A percentile compares a stretch with the other conserved stretches of the same genome.
Evolutionary conservation across 306 rosid genomes (phyloP).

Genomic region (Betula pendula): DNA sequence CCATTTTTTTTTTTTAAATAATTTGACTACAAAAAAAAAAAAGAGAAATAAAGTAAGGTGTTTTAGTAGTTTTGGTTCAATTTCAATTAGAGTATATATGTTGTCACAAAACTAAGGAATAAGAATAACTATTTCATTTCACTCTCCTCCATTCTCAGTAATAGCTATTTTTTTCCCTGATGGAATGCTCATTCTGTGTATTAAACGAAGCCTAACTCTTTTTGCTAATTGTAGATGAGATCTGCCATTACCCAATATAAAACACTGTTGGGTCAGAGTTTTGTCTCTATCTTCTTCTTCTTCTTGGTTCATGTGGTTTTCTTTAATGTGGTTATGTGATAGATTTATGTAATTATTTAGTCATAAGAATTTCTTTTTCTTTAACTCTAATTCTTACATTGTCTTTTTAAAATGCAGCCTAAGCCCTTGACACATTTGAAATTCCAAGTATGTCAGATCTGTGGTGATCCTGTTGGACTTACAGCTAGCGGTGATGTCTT

Average conservation of each 20-base stretch:
- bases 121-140: no score
- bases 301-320: background rate
- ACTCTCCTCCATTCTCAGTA: no score
- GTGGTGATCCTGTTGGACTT: slow-evolving; percentile 80
- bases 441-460: slow-evolving; percentile 87
- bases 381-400: slow-evolving; percentile 22
- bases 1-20: no score
- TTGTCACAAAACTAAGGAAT: no score
- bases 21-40: no score
- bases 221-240: background rate
- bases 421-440: slow-evolving; percentile 79
- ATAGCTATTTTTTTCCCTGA: no score
- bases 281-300: background rate
- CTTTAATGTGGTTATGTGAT: background rate
- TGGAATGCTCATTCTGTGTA: no score
- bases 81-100: no score
- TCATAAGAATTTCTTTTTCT: background rate
- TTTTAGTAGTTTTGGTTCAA: no score
- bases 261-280: background rate
- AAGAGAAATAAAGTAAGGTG: no score
- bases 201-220: no score
- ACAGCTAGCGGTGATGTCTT: slow-evolving; percentile 78
- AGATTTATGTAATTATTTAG: background rate
- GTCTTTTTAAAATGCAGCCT: slow-evolving; percentile 46
- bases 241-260: background rate